Percentiles rank a stretch among this genome's conserved stretches.
Conservation (phyloP, 331 rosid species). For the Erythrophleum ivorense region DNA sequence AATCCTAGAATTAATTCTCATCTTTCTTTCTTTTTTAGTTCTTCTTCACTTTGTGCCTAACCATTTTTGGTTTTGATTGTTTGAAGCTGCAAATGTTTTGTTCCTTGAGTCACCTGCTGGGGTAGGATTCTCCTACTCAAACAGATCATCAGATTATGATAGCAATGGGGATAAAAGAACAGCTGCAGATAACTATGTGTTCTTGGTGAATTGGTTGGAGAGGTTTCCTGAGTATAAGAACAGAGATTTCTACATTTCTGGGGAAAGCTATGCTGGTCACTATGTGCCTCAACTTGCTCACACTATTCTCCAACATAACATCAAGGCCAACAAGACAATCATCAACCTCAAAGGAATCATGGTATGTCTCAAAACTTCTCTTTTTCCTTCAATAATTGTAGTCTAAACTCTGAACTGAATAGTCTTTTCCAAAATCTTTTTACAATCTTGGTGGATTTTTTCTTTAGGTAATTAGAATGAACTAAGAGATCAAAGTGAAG, state of each 20-base stretch:
- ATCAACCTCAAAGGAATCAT: constrained; percentile 87
- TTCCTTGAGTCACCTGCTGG: constrained; percentile 89
- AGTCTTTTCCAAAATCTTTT: no score
- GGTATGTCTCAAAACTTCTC: constrained; percentile 46
- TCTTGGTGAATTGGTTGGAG: constrained; percentile 84
- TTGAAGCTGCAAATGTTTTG: constrained; percentile 80
- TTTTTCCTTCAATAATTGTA: no score
- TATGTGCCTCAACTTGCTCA: constrained; percentile 94
- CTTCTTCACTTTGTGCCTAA: no score
- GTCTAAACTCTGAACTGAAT: no score
- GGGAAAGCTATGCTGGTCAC: constrained; percentile 95
- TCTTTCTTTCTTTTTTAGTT: no score
- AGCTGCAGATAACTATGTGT: constrained; percentile 66
- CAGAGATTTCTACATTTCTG: constrained; percentile 75
- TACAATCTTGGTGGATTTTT: no score
- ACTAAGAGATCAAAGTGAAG: no score
- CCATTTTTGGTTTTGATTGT: neutral
- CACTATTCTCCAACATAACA: constrained; percentile 68
- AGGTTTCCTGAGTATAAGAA: constrained; percentile 85
- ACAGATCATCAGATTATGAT: constrained; percentile 65
- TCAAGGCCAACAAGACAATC: constrained; percentile 52
- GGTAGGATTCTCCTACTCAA: constrained; percentile 92
- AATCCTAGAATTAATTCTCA: no score
- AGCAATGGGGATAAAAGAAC: constrained; percentile 72
- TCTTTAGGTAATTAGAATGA: no score